Base-by-base conservation (phyloP, 768 basidiomycete genomes). In the Russula sp. region DNA sequence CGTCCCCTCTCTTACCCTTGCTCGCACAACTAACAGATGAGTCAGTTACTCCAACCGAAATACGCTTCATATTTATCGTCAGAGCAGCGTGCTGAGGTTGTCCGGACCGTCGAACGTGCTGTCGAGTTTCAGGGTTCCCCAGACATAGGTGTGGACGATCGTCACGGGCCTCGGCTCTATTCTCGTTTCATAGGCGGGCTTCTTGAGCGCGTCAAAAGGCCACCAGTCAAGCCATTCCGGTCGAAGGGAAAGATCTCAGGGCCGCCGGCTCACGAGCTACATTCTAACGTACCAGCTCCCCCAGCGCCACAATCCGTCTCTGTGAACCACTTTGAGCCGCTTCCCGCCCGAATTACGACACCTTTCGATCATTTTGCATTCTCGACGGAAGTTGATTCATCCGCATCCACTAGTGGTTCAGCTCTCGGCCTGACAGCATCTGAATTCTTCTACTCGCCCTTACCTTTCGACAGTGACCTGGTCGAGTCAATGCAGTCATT, bases 161-260 rank as follows among this genome's bases (percentile, higher is more conserved):
- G 66, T n/a, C 73, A 74, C 57, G 70, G 71, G 5, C 72, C 72
- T 16, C 68, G 67, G 56, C 67, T 73, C 16, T 74, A 70, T 56
- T 64, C 73, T 13, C 70, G 71, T 32, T 74, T 74, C 68, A 54
- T 74, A 14, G 59, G 59, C 18, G 66, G 68, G 20, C 65, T 74
- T 46, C 62, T 73, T 9, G 57, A 61, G 20, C 45, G 20, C 9
- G 66, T 67, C 38, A 66, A 66, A 46, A 42, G 43, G 1, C 45
- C 52, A 32, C 63, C 63, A 14, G 6, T 48, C 20, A 43, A n/a
- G 10, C 32, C 16, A 10, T 55, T 58, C 22, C 60, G 59, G 29
- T 46, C 59, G 20, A 64, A 35, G 14, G 48, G 42, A 56, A 54
- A 36, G 35, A 51, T 3, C 1, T 13, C 34, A 14, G 63, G 34